Base-by-base conservation (phyloP, 164 flowering plant species). In the Berberis vulgaris region DNA sequence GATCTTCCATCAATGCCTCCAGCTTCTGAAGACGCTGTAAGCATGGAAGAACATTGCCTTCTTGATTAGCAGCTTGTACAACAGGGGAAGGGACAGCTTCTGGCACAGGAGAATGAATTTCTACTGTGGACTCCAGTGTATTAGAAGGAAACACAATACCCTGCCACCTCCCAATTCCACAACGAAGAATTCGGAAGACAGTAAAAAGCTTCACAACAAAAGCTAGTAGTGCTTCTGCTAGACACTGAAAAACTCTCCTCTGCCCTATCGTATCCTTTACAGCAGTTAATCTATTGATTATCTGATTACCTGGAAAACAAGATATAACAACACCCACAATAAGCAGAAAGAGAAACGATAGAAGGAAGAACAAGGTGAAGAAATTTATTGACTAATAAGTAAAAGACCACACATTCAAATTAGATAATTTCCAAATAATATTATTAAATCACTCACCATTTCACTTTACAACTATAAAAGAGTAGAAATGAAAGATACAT, bases 21-120 rank as follows among this genome's bases (percentile, higher is more conserved):
- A 93, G 83, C 71, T 73, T 84, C 77, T 88, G 78, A 69, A 93
- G 86, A 52, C 97, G 96, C 63, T 85, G 75, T 49, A 85, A 58
- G 68, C 88, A 93, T 45, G 97, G 88, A 69, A 64, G 77, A 59
- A 83, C 49, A 41, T 38, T 62, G 43, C 83, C 82, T 67, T 78
- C 83, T 62, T 74, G 76, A 63, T 54, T 72, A 10, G 59, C 70
- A 71, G 69, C 70, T 63, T 71, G 79, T 52, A 56, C 64, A 61
- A 49, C 55, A 26, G 26, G 26, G 26, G 26, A 26, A 26, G 26
- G 26, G n/a, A 60, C 71, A 71, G 70, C 71, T 61, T 71, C 79
- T 54, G 57, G 13, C n/a, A 38, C 63, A 63, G 79, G 68, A 2
- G 70, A 54, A 65, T 67, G 72, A 62, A 41, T 70, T 9, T 65